Percentiles rank a stretch among this genome's conserved stretches.
Conservation (phyloP, 192 early-diverging fungal genomes). For the Coemansia sp. region DNA sequence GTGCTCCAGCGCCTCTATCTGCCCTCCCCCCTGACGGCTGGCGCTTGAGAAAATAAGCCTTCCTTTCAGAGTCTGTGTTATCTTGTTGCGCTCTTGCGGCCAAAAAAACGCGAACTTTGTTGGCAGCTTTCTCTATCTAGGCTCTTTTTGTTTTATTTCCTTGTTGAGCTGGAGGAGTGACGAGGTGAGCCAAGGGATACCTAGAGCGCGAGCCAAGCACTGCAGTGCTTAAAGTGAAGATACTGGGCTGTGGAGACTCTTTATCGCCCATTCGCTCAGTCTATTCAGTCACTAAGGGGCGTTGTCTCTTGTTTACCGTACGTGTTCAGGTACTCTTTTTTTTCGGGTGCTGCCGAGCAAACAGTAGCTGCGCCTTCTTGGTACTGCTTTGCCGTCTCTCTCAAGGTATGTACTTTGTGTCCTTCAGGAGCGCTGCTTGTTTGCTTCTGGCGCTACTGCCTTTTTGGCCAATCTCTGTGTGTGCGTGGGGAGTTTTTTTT, state of each 20-base stretch:
- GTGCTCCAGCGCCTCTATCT: background rate
- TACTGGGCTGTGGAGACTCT: background rate
- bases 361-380: background rate
- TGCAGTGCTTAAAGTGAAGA: background rate
- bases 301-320: background rate
- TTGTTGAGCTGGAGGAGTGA: background rate
- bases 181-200: background rate
- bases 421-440: background rate
- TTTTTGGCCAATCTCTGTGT: background rate
- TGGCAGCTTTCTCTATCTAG: background rate
- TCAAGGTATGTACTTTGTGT: background rate
- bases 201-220: background rate
- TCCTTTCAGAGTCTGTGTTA: background rate
- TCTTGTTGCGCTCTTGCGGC: background rate
- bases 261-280: background rate
- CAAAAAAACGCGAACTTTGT: too few species aligned
- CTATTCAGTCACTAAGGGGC: background rate
- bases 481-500: conserved; percentile 2
- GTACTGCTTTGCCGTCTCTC: background rate
- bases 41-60: background rate
- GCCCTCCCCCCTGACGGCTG: background rate
- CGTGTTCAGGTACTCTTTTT: background rate
- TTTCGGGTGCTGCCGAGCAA: background rate
- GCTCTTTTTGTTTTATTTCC: background rate
- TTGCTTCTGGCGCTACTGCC: conserved; percentile 9